Base-by-base conservation (phyloP, 257 asterid species). In the Gentiana straminea region DNA sequence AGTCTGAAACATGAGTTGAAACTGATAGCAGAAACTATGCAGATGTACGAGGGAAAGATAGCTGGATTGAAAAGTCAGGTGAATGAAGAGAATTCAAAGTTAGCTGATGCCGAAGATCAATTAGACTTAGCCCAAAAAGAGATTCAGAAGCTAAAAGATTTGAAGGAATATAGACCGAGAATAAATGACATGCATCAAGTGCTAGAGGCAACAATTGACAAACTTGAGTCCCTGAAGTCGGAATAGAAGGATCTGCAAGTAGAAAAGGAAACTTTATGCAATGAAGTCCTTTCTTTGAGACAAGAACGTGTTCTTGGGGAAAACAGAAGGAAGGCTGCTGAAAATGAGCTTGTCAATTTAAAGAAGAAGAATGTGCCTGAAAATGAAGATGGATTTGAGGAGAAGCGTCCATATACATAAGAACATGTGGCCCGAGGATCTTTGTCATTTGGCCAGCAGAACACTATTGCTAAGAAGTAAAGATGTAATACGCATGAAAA, bases 351-450 rank as follows among this genome's bases (percentile, higher is more conserved):
- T 68, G 64, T 38, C 58, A 71, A 77, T 76, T 55, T 75, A 48
- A 81, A 71, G 55, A 81, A 80, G 69, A 74, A 62, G 60, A 24
- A 24, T 24, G 81, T 77, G 56, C 97, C 95, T 51, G 95, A 83
- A 71, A 80, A 74, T 69, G 97, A 89, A 70, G 94, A 86, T 75
- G 86, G 75, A 56, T 86, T 80, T 69, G 97, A 89, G 90, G 97
- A 86, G 70, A 89, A 89, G 79, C 79, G 66, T 59, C 62, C 84
- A n/a, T 75, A 84, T 73, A 66, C 63, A 55, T 78, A 75, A 65
- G 86, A 79, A 64, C 70, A 58, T 67, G 55, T 61, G 51, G 68
- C 78, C 63, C 75, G 64, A 63, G 72, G 62, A 64, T 64, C 84
- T 68, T 78, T 81, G 57, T 52, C 79, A 61, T 74, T 75, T 58